Percentiles rank a stretch among this genome's conserved stretches.
Evolutionary conservation across 192 early-diverging fungal genomes (phyloP).

Genomic region (Entomortierella beljakovae): DNA sequence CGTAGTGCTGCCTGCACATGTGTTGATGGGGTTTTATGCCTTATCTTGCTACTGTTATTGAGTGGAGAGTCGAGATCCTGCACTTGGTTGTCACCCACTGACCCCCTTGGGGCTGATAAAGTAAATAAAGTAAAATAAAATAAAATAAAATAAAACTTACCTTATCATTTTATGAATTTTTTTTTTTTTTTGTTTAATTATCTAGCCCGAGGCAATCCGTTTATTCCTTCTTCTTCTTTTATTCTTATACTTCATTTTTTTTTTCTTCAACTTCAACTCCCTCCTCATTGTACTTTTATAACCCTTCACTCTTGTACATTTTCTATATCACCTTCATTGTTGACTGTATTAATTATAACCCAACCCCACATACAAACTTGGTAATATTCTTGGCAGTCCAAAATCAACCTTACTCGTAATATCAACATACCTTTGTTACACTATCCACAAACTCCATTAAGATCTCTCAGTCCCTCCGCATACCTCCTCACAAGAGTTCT

Average conservation of each 20-base stretch:
- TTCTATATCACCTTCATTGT: no score
- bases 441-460: no score
- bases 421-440: no score
- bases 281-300: neutral
- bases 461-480: no score
- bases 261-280: neutral
- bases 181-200: no score
- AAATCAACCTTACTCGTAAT: no score
- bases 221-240: conserved; percentile 1
- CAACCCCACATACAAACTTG: no score
- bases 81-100: conserved; percentile 4
- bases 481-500: no score
- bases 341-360: no score
- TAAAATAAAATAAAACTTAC: no score
- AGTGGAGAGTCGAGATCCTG: neutral
- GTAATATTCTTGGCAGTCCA: no score
- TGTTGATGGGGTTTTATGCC: neutral
- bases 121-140: no score
- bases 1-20: neutral
- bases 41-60: conserved; percentile 13
- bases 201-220: neutral
- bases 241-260: neutral
- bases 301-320: neutral
- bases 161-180: neutral
- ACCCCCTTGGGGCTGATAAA: neutral